Conservation (phyloP, 192 early-diverging fungal species). For the Linnemannia zychae region DNA sequence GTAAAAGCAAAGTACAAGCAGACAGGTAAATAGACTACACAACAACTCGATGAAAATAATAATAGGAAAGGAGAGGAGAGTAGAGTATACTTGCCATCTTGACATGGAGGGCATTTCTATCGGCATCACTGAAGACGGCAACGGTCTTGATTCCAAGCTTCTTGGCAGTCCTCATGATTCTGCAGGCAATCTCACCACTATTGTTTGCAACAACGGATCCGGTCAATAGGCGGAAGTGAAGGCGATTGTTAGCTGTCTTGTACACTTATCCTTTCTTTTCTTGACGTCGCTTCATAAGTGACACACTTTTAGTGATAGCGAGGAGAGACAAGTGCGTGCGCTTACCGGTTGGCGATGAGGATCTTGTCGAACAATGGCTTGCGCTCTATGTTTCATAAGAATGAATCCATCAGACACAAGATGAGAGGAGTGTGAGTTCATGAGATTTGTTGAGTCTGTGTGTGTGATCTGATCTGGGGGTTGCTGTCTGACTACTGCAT, state of each 20-base stretch:
- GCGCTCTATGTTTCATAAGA: conserved; percentile 53
- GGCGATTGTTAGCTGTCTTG: background rate
- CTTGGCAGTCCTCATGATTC: conserved; percentile 85
- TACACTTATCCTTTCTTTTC: background rate
- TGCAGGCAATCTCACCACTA: conserved; percentile 86
- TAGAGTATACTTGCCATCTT: conserved; percentile 68
- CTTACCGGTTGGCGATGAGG: conserved; percentile 92
- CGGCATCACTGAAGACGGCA: conserved; percentile 94
- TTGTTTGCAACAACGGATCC: background rate
- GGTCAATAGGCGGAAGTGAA: background rate
- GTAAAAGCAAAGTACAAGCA: background rate
- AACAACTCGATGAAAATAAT: background rate
- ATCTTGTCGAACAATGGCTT: conserved; percentile 96
- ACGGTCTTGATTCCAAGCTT: conserved; percentile 96
- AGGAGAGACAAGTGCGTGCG: background rate
- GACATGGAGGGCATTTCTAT: conserved; percentile 86
- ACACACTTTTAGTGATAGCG: background rate
- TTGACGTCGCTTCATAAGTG: too few relatives aligned
- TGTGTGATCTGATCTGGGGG: conserved; percentile 8
- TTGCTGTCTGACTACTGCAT: background rate
- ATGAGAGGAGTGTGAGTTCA: background rate
- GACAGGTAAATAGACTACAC: background rate
- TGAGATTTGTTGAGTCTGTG: conserved; percentile 3
- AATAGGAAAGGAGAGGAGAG: background rate
- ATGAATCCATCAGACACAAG: background rate